Evolutionary conservation across 495 filamentous ascomycete genomes (phyloP).

Genomic region (Annulohypoxylon moriforme): DNA sequence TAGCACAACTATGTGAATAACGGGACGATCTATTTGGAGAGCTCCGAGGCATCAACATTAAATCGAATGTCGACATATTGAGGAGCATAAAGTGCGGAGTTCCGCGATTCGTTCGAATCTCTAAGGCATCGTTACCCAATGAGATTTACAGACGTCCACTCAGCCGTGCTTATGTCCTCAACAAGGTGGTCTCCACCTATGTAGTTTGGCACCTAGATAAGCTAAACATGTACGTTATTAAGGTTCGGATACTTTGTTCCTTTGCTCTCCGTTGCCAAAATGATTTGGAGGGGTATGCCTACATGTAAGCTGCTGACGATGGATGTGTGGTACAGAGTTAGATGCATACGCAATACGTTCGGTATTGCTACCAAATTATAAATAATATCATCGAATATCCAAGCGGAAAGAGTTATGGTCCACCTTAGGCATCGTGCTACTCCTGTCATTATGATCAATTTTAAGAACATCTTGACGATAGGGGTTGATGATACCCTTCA

Average conservation of each 20-base stretch:
- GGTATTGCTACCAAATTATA: too few species aligned
- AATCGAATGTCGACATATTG: neutral
- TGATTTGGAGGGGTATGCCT: neutral
- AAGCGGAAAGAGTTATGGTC: neutral
- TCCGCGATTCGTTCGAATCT: slow-evolving; percentile 13
- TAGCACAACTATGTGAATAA: neutral
- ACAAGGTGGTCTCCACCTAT: neutral
- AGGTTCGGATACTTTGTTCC: neutral
- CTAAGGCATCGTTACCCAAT: neutral
- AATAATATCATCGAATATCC: neutral
- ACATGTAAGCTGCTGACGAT: neutral
- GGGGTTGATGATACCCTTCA: neutral
- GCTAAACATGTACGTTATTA: neutral
- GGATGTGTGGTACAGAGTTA: neutral
- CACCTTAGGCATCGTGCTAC: neutral
- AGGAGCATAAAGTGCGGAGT: neutral
- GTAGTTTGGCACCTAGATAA: neutral
- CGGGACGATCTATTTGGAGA: neutral
- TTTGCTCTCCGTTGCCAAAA: neutral
- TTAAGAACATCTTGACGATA: neutral
- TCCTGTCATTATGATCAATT: neutral
- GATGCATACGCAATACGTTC: neutral
- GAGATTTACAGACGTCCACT: neutral
- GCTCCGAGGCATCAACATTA: neutral
- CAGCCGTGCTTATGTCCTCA: neutral